Evolutionary conservation across 176 grass and related monocot species (phyloP).

Genomic region (Aegilops bicornis): DNA sequence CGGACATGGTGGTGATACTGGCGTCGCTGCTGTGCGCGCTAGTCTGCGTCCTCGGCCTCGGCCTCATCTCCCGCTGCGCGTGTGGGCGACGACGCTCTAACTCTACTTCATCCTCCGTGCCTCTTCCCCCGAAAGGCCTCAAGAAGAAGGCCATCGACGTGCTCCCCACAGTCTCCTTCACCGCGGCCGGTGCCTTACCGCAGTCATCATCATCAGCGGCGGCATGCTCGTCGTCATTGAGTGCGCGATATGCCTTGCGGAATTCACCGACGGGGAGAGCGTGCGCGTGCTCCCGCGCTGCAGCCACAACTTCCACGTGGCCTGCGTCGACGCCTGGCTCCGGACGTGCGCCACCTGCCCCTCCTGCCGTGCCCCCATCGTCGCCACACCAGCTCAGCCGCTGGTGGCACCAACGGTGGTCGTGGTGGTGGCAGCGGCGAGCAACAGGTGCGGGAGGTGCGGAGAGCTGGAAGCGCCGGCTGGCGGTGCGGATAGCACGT

Average conservation of each 20-base stretch:
- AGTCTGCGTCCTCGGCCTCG: slow-evolving; percentile 62
- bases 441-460: slow-evolving; percentile 28
- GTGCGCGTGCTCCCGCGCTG: slow-evolving; percentile 63
- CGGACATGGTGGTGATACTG: slow-evolving; percentile 58
- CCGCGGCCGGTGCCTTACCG: neutral
- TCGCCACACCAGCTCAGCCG: neutral
- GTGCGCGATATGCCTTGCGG: slow-evolving; percentile 49
- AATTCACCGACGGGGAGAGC: slow-evolving; percentile 43
- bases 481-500: neutral
- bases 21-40: slow-evolving; percentile 55
- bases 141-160: slow-evolving; percentile 52
- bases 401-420: neutral
- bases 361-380: slow-evolving; percentile 33
- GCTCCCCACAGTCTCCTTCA: slow-evolving; percentile 44
- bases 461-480: neutral
- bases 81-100: neutral
- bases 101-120: neutral
- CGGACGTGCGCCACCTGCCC: slow-evolving; percentile 44
- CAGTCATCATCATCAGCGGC: neutral
- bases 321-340: slow-evolving; percentile 67
- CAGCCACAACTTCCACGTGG: slow-evolving; percentile 54
- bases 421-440: neutral
- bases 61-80: slow-evolving; percentile 30
- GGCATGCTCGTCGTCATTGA: neutral
- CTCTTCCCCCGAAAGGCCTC: slow-evolving; percentile 38